Evolutionary conservation across 192 early-diverging fungal genomes (phyloP), one percentile per base, ranked within the genome.

Genomic region (Backusella luteola): DNA sequence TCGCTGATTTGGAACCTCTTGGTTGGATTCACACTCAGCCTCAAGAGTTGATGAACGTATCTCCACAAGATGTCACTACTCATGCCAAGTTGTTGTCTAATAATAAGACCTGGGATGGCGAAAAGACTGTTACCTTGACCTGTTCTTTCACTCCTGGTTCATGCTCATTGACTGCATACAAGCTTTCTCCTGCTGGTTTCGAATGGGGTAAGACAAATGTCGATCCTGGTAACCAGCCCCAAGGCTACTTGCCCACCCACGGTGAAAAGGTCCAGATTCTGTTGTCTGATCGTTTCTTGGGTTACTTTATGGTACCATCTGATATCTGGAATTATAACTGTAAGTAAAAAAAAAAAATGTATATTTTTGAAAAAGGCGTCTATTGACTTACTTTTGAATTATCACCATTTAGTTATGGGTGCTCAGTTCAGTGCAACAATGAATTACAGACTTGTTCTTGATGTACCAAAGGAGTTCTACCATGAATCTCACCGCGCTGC

Each of bases 11-110:
- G 56, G 98, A 99, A 81, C 98, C 98, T 17, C 88, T 99, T 44
- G 98, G 98, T 53, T 98, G 97, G 95, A 93, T 99, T 69, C 97
- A 98, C 79, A 98, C 98, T 17, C 96, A 97, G 88, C 97, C 98
- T 34, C 94, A 94, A 80, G 95, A 97, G 82, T 80, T 95, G 41
- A 89, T 93, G 52, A 93, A 96, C 78, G 83, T 99, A 59, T 93
- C 91, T 66, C 95, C 98, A 17, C 93, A 95, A 77, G 96, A 98
- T 84, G 92, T 97, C 34, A 94, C 94, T 6, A 92, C 90, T 66
- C 98, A 99, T 80, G 91, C 97, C 69, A 92, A 90, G 75, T 91
- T 96, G 67, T 87, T 99, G 84, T 92, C 94, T 15, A 93, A 96
- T 39, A 96, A 91, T 80, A 91, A 91, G 76, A 76, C 85, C 6